These are phyloP conservation scores for Dovyalis caffra DNA, from an alignment of 345 rosid genomes.

Conservation along the genomic window DNA sequence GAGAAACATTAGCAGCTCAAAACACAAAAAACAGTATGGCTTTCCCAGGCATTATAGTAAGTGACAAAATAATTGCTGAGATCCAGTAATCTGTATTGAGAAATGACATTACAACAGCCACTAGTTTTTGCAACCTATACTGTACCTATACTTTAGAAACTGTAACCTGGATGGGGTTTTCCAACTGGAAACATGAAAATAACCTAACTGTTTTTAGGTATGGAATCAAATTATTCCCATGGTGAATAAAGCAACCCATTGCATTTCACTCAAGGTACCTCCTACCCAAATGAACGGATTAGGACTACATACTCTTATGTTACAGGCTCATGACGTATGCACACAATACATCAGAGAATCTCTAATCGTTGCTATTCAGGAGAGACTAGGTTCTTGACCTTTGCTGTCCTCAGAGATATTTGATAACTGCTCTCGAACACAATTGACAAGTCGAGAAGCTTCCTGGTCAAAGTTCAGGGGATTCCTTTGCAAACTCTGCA, in stretches of 20 bases:
- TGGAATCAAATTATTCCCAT: background rate
- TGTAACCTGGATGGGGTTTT: no score
- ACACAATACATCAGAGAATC: background rate
- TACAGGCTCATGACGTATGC: background rate
- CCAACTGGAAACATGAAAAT: no score
- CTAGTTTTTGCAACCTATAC: no score
- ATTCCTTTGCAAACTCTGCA: constrained; percentile 65
- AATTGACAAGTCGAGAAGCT: constrained; percentile 48
- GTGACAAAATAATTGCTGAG: no score
- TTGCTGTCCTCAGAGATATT: constrained; percentile 41
- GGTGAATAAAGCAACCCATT: background rate
- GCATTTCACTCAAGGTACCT: background rate
- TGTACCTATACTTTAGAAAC: no score
- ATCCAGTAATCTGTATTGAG: no score
- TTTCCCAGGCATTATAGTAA: no score
- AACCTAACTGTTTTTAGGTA: background rate
- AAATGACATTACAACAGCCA: no score
- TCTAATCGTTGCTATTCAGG: constrained; percentile 14
- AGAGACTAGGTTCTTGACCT: constrained; percentile 41
- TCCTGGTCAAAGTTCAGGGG: constrained; percentile 53
- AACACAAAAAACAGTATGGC: no score
- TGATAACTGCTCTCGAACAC: constrained; percentile 55
- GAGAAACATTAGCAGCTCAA: no score
- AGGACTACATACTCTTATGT: background rate
- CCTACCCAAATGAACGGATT: constrained; percentile 2